Evolutionary conservation across 1,139 yeast species (phyloP), one percentile per base, ranked within the genome.

Genomic region (Blastobotrys illinoisensis): DNA sequence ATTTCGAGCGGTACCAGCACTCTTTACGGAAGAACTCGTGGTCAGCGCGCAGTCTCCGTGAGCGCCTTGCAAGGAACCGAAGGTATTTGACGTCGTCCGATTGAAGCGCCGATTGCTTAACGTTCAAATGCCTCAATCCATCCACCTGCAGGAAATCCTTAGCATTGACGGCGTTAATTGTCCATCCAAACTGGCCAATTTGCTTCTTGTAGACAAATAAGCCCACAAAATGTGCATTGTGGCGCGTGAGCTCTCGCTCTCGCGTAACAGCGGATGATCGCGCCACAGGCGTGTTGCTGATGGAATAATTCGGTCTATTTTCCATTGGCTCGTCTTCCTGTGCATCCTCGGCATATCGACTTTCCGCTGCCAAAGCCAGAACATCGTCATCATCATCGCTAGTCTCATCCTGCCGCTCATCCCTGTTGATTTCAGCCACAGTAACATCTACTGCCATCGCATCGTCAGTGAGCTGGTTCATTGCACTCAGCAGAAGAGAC

Each of bases 181-280:
- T 77, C 88, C 89, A 83, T 51, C 80, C 81, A 58, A 77, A 79
- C 49, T 81, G 84, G 5, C 70, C 71, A 26, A 82, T 60, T 11
- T 75, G 60, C 0, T 74, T 64, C 6, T 75, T 58, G 48, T 63
- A 62, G 5, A 66, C 40, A 59, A 63, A 62, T 16, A 56, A 46
- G 2, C 66, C 66, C 13, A 54, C 14, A 68, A 58, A 58, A 9
- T 58, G 40, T 9, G 24, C 44, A 18, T 14, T 40, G 46, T 48
- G 40, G 21, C 14, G 28, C 3, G 20, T 32, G 3, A 13, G 18
- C 43, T 11, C 23, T 23, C 36, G 50, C 13, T 26, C 21, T 21
- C 20, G 48, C 18, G 13, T 46, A 3, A 13, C 9, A 4, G 19
- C 2, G 11, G 32, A 3, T 14, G 47, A 14, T 11, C 2, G n/a